Percentiles rank a stretch among this genome's conserved stretches.
phyloP scores from a whole-genome alignment of 768 basidiomycete genomes.

The Boletus rubroflammeus region DNA sequence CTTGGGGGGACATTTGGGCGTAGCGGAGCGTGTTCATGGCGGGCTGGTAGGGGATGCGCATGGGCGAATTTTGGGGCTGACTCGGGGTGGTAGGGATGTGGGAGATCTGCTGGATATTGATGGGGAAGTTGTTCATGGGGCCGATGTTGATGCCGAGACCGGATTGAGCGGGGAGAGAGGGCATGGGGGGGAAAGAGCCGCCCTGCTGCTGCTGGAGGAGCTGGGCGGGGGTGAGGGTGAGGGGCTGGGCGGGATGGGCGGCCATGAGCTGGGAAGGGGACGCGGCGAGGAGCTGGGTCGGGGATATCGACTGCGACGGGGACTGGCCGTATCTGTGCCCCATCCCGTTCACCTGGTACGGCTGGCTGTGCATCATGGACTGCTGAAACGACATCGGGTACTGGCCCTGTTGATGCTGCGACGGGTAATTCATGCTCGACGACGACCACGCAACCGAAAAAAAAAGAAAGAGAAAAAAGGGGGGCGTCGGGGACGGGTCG shows the following conservation, averaged over 20 bases:
- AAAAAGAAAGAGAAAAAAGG: neutral
- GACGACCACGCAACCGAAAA: neutral
- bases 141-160: neutral
- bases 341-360: slow-evolving; percentile 16
- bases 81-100: slow-evolving; percentile 19
- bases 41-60: slow-evolving; percentile 19
- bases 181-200: slow-evolving; percentile 10
- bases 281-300: slow-evolving; percentile 2
- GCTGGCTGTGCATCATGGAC: slow-evolving; percentile 11
- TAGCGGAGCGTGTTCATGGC: slow-evolving; percentile 24
- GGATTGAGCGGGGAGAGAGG: slow-evolving; percentile 8
- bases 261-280: slow-evolving; percentile 23
- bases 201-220: slow-evolving; percentile 35
- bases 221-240: slow-evolving; percentile 36
- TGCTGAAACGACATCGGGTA: slow-evolving; percentile 27
- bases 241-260: slow-evolving; percentile 8
- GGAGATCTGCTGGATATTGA: slow-evolving; percentile 20
- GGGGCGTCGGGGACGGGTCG: neutral
- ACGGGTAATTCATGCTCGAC: slow-evolving; percentile 23
- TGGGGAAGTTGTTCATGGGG: slow-evolving; percentile 1
- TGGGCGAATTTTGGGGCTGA: slow-evolving; percentile 21
- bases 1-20: slow-evolving; percentile 27
- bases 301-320: slow-evolving; percentile 24
- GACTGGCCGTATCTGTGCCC: neutral
- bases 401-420: slow-evolving; percentile 23